These are phyloP conservation scores for Solanum chmielewskii DNA, from an alignment of 257 asterid species.

Conservation along the genomic window DNA sequence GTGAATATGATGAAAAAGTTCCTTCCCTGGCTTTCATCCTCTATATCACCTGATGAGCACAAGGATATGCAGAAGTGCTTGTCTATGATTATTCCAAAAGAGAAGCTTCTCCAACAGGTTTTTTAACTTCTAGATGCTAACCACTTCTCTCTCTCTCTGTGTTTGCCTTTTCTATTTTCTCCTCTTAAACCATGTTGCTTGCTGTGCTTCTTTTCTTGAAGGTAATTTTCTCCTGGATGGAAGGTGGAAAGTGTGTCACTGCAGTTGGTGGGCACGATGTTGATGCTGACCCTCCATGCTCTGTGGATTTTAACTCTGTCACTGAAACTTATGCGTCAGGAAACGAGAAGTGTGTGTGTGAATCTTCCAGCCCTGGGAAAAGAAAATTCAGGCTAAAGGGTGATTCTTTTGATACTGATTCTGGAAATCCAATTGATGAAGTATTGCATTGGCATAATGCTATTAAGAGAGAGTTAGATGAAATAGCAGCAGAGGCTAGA, in stretches of 20 bases:
- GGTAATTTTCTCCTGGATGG: slow-evolving; percentile 40
- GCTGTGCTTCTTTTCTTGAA: slow-evolving; percentile 6
- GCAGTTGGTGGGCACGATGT: slow-evolving; percentile 1
- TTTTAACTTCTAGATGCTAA: background rate
- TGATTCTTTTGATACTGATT: slow-evolving; percentile 10
- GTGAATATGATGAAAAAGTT: slow-evolving; percentile 32
- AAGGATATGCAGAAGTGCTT: slow-evolving; percentile 31
- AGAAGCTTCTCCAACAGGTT: slow-evolving; percentile 44
- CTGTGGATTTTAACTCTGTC: slow-evolving; percentile 1
- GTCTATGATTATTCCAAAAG: slow-evolving; percentile 27
- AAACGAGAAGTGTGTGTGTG: slow-evolving; percentile 8
- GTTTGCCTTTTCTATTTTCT: background rate
- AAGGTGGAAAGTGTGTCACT: slow-evolving; percentile 1
- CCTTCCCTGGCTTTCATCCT: slow-evolving; percentile 39
- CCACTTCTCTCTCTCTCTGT: background rate
- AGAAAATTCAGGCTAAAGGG: slow-evolving; percentile 11
- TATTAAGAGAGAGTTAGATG: slow-evolving; percentile 25
- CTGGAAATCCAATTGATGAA: slow-evolving; percentile 26
- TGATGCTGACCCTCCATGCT: background rate
- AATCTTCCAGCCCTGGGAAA: slow-evolving; percentile 16
- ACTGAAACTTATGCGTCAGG: background rate
- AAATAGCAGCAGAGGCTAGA: slow-evolving; percentile 25
- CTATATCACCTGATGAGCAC: slow-evolving; percentile 23
- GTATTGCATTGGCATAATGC: slow-evolving; percentile 38
- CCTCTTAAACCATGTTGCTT: background rate